These are phyloP conservation scores for Trichoderma gracile DNA, from an alignment of 2,329 filamentous ascomycete genomes.

Conservation along the genomic window DNA sequence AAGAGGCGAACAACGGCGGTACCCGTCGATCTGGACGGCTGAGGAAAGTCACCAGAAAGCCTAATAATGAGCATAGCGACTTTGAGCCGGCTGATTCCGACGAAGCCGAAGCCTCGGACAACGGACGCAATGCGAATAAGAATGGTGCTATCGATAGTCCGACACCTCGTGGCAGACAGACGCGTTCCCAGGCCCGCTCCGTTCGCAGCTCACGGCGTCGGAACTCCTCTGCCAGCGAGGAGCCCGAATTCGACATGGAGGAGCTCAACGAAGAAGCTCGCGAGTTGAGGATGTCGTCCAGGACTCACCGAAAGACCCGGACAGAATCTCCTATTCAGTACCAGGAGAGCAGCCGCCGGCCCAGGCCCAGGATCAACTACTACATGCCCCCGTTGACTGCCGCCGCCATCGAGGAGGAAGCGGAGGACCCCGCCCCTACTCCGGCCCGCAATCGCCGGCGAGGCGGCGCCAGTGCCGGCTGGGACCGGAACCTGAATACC, in stretches of 20 bases:
- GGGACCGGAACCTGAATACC: constrained; percentile 82
- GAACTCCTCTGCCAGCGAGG: constrained; percentile 58
- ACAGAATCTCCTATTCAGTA: constrained; percentile 59
- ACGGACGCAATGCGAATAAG: constrained; percentile 44
- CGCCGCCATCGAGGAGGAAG: constrained; percentile 69
- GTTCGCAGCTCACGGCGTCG: constrained; percentile 51
- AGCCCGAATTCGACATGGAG: constrained; percentile 60
- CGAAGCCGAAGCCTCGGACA: constrained; percentile 48
- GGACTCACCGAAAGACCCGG: constrained; percentile 52
- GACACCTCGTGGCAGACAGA: constrained; percentile 51
- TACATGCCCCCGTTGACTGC: constrained; percentile 71
- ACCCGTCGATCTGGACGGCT: constrained; percentile 46
- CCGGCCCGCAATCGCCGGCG: constrained; percentile 68
- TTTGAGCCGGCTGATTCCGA: constrained; percentile 62
- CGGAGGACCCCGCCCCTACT: constrained; percentile 65
- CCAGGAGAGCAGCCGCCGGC: constrained; percentile 54
- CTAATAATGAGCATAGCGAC: constrained; percentile 57
- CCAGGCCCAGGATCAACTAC: constrained; percentile 71
- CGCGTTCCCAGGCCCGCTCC: constrained; percentile 43
- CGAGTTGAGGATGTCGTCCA: constrained; percentile 59
- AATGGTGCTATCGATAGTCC: constrained; percentile 52
- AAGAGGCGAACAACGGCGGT: constrained; percentile 35
- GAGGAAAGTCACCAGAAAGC: constrained; percentile 48
- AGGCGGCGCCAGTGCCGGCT: constrained; percentile 58
- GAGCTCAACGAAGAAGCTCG: constrained; percentile 67